Evolutionary conservation across 2,329 filamentous ascomycete genomes (phyloP), one percentile per base, ranked within the genome.

Genomic region (Coniochaeta sp.): DNA sequence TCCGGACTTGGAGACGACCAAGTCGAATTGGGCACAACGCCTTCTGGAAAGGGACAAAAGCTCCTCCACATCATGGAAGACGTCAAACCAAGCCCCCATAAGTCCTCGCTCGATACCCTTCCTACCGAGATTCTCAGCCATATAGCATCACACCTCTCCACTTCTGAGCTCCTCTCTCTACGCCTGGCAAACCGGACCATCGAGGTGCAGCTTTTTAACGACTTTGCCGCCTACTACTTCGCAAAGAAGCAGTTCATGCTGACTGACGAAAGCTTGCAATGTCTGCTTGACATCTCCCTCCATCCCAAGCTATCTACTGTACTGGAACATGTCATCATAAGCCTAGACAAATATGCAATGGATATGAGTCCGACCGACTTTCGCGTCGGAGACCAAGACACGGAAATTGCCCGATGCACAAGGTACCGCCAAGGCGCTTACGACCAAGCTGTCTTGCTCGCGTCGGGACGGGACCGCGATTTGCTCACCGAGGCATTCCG

Each of bases 171-270:
- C 19, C 76, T 80, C 61, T 69, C 72, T 14, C 68, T 89, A 8
- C 84, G 87, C 7, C 71, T 79, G 17, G 77, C 77, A 2, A 87
- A 84, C 73, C 83, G 79, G 59, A 69, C 74, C 19, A 67, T 86
- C 14, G 85, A 89, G 67, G 71, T 71, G 22, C 73, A 75, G 1
- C 73, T 88, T 14, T 83, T 83, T 69, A 74, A 78, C 56, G 75
- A 75, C 36, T 89, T 89, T 65, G 75, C 80, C 30, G 74, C 74
- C 26, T 85, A 88, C 63, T 89, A 87, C 75, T 89, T 90, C 71
- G 76, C 74, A 57, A 85, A 84, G 69, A 83, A 81, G 66, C 85
- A 89, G 67, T 89, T 89, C 71, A 86, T 87, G 81, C 67, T 88
- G 59, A 80, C 79, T 1, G 74, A 81, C 36, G 71, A 76, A 64